Base-by-base conservation (phyloP, 2,329 filamentous ascomycete genomes). In the Neofusicoccum cordaticola region DNA sequence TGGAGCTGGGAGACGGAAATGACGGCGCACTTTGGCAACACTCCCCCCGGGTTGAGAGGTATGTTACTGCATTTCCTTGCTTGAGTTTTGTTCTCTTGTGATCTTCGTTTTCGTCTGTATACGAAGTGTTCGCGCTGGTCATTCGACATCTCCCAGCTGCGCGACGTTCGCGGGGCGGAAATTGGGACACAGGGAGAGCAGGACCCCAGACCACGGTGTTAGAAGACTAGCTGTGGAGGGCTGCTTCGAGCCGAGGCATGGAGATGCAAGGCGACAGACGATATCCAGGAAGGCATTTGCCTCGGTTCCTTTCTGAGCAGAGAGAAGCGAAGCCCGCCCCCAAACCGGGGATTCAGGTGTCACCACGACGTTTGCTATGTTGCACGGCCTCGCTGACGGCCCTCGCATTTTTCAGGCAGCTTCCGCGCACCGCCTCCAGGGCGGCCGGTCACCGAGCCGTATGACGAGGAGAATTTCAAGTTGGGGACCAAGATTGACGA, bases 11-110 rank as follows among this genome's bases (percentile, higher is more conserved):
- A 80, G 52, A 89, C 82, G 67, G 93, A 97, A 78, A 77, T 97
- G 42, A 93, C 91, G 58, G 91, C 86, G 56, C 91, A 95, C 75
- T 98, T 97, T 84, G 94, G 92, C 19, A 97, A 97, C 76, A 79
- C 95, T 70, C 89, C 86, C 69, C 94, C 94, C 6, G 80, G 82
- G 0, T 92, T 97, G 88, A 85, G 93, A 80, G 86, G 86, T 86
- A 74, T 58, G 77, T 75, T 52, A 13, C 37, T 5, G 15, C 11
- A 19, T 57, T 34, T 58, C 52, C 11, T 39, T 22, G 19, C 17
- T 48, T 42, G 17, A 22, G 9, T 13, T 1, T n/a, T 19, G 19
- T 11, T 56, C 22, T 47, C 19, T 27, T 58, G 37, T 22, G 12
- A 15, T 48, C 37, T 22, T 50, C 41, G 8, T 50, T 64, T 17